phyloP scores from a whole-genome alignment of 2,329 filamentous ascomycete species.

The Cladosporium sp. region DNA sequence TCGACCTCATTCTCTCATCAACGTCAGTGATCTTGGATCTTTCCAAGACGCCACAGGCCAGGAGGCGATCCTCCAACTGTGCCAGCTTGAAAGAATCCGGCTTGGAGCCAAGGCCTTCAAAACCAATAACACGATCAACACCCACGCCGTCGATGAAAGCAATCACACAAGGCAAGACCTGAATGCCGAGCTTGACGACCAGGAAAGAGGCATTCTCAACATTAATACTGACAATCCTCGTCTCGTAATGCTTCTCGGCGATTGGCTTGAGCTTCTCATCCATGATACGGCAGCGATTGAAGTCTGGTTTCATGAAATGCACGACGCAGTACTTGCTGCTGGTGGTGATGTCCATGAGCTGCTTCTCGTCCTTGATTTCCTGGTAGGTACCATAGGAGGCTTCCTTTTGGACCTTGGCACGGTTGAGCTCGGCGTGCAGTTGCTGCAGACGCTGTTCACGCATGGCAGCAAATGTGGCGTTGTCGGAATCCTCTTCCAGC shows the following conservation, averaged over 20 bases:
- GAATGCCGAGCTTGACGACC: slow-evolving; percentile 53
- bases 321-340: slow-evolving; percentile 53
- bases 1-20: slow-evolving; percentile 33
- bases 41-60: slow-evolving; percentile 48
- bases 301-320: slow-evolving; percentile 62
- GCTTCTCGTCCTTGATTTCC: slow-evolving; percentile 55
- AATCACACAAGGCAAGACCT: slow-evolving; percentile 56
- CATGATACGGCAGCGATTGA: slow-evolving; percentile 58
- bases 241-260: slow-evolving; percentile 55
- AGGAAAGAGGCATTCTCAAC: slow-evolving; percentile 58
- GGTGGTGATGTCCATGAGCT: slow-evolving; percentile 57
- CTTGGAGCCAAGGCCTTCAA: slow-evolving; percentile 53
- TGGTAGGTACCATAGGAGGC: slow-evolving; percentile 45
- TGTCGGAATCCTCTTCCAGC: slow-evolving; percentile 51
- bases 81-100: slow-evolving; percentile 51
- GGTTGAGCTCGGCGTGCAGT: slow-evolving; percentile 51
- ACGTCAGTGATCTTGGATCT: slow-evolving; percentile 48
- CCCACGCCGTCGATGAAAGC: slow-evolving; percentile 52
- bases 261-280: slow-evolving; percentile 53
- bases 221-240: slow-evolving; percentile 53
- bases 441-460: slow-evolving; percentile 55
- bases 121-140: slow-evolving; percentile 54
- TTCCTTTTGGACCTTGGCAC: slow-evolving; percentile 45
- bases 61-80: slow-evolving; percentile 50
- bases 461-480: slow-evolving; percentile 49